phyloP scores from a whole-genome alignment of 352 stramenopile genomes.

The Peronosclerospora sorghi region DNA sequence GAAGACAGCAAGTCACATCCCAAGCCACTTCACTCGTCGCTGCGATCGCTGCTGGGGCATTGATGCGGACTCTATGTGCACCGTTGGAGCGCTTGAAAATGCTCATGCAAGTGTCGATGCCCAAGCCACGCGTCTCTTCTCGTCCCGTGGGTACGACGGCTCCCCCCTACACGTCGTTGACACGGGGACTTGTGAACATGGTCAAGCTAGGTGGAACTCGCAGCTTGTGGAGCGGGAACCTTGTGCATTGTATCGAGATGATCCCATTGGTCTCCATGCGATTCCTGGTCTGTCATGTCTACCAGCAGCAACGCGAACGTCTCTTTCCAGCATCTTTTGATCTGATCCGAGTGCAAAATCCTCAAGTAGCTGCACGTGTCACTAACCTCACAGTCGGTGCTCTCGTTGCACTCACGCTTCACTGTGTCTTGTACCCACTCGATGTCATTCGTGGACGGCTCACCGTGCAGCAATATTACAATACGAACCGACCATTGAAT shows the following conservation, averaged over 20 bases:
- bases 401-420: constrained; percentile 54
- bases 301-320: constrained; percentile 36
- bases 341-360: constrained; percentile 1
- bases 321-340: constrained; percentile 12
- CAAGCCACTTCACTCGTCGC: constrained; percentile 48
- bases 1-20: constrained; percentile 16
- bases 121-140: constrained; percentile 14
- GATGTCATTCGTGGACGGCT: constrained; percentile 68
- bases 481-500: constrained; percentile 25
- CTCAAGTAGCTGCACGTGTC: constrained; percentile 26
- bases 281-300: constrained; percentile 64
- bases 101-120: constrained; percentile 48
- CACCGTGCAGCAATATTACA: constrained; percentile 59
- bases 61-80: constrained; percentile 54
- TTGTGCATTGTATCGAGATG: constrained; percentile 72
- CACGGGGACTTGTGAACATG: constrained; percentile 56
- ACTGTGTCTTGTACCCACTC: constrained; percentile 63
- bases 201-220: constrained; percentile 40
- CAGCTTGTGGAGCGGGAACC: constrained; percentile 70
- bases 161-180: constrained; percentile 35
- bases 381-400: constrained; percentile 55
- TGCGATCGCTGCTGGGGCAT: constrained; percentile 49
- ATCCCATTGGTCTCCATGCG: constrained; percentile 74
- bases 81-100: constrained; percentile 79
- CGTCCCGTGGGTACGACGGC: not conserved